phyloP scores from a whole-genome alignment of 1,284 basidiomycete species.

The Heterobasidion parviporum region DNA sequence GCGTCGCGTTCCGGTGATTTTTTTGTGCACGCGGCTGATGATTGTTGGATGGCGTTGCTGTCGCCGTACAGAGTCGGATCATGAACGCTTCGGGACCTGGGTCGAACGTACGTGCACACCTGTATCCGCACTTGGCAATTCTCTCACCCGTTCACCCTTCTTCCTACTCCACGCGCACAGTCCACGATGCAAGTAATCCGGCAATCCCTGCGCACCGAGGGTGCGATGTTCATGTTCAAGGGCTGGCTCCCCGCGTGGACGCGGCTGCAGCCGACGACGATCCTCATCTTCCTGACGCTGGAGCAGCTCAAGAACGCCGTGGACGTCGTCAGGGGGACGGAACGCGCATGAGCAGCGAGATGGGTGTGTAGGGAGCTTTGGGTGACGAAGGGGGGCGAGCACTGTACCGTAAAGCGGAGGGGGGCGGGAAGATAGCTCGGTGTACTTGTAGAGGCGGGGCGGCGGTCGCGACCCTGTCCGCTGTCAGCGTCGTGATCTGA shows the following conservation, averaged over 20 bases:
- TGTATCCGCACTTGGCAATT: background rate
- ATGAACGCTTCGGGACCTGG: conserved; percentile 87
- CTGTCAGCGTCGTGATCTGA: too few species aligned
- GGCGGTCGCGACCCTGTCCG: too few species aligned
- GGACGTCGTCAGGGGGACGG: conserved; percentile 31
- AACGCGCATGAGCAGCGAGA: background rate
- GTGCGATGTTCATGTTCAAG: conserved; percentile 88
- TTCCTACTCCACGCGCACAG: conserved; percentile 19
- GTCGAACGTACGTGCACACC: conserved; percentile 44
- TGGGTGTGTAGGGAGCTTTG: too few species aligned
- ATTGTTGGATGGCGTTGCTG: too few species aligned
- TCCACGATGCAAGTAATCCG: conserved; percentile 70
- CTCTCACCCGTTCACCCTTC: background rate
- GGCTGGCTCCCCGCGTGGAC: conserved; percentile 85
- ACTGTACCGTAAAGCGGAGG: too few species aligned
- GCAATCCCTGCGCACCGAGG: conserved; percentile 69
- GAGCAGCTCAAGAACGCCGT: conserved; percentile 68
- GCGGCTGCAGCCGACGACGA: conserved; percentile 78
- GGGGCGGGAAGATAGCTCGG: too few species aligned
- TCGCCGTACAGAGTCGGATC: conserved; percentile 72
- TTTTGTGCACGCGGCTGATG: too few species aligned
- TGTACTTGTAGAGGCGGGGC: too few species aligned
- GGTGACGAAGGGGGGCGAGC: too few species aligned
- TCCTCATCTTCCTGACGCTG: conserved; percentile 77
- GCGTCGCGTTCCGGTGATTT: too few species aligned